phyloP scores from a whole-genome alignment of 345 rosid species.

The Viola odorata region DNA sequence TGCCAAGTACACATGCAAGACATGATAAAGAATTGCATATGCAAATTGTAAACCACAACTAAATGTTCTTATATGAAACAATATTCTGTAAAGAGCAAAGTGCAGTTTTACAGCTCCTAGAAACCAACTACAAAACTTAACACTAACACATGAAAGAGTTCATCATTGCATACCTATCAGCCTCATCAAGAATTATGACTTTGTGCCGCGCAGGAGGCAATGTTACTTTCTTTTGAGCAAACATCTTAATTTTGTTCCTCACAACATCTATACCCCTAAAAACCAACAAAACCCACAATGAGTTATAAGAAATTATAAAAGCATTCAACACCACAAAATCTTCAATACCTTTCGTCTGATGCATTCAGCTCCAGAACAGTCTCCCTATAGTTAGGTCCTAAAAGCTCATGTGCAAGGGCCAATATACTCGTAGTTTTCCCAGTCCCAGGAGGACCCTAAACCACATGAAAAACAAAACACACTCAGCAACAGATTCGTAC shows the following conservation, averaged over 20 bases:
- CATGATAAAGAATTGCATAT: not conserved
- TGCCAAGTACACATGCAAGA: not conserved
- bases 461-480: not conserved
- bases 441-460: slow-evolving; percentile 96
- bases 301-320: not conserved
- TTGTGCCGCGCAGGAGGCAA: slow-evolving; percentile 87
- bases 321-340: not conserved
- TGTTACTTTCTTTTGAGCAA: slow-evolving; percentile 96
- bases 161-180: slow-evolving; percentile 64
- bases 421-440: slow-evolving; percentile 94
- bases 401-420: slow-evolving; percentile 94
- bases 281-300: not conserved
- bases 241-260: slow-evolving; percentile 95
- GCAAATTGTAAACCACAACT: not conserved
- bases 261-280: slow-evolving; percentile 90
- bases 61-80: not conserved
- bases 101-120: not conserved
- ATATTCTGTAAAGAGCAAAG: not conserved
- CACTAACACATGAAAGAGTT: not conserved
- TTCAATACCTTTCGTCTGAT: slow-evolving; percentile 78
- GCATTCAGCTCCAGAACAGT: slow-evolving; percentile 95
- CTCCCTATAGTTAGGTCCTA: slow-evolving; percentile 75
- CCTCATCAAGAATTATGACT: slow-evolving; percentile 86
- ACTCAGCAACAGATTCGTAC: too few relatives aligned
- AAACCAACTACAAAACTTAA: too few relatives aligned